Percentiles rank a stretch among this genome's conserved stretches.
Evolutionary conservation across 192 early-diverging fungal genomes (phyloP).

Genomic region (Dispira simplex): DNA sequence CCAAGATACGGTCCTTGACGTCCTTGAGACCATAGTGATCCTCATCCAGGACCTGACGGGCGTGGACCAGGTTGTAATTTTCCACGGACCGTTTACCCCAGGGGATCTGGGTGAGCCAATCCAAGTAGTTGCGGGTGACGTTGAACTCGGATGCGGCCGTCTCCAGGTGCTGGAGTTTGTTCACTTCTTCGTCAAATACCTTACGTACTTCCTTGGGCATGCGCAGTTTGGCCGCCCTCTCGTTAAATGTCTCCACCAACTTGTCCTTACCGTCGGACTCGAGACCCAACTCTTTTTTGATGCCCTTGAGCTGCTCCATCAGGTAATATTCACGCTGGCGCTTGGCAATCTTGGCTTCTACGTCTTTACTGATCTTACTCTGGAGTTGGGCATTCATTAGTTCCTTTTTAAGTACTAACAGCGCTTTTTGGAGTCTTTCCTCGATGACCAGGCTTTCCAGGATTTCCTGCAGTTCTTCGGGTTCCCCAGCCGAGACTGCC

Average conservation of each 20-base stretch:
- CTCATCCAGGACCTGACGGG: conserved; percentile 81
- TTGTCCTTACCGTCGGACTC: conserved; percentile 99
- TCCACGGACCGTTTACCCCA: conserved; percentile 86
- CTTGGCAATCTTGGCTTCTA: conserved; percentile 94
- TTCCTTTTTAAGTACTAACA: conserved; percentile 94
- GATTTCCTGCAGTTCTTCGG: conserved; percentile 81
- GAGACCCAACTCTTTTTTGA: conserved; percentile 97
- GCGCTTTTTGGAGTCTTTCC: conserved; percentile 81
- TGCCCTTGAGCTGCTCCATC: conserved; percentile 99
- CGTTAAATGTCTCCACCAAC: conserved; percentile 86
- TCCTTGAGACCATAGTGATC: conserved; percentile 99
- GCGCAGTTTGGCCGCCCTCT: conserved; percentile 58
- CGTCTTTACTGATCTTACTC: conserved; percentile 94
- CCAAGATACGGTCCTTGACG: conserved; percentile 97
- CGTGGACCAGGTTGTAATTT: conserved; percentile 85
- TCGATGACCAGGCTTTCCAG: conserved; percentile 78
- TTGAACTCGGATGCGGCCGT: conserved; percentile 95
- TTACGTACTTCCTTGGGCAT: conserved; percentile 88
- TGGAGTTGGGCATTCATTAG: conserved; percentile 94
- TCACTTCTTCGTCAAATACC: conserved; percentile 97
- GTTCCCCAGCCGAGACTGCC: conserved; percentile 86
- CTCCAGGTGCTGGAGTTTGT: conserved; percentile 84
- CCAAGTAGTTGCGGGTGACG: conserved; percentile 96
- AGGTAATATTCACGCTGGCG: conserved; percentile 97
- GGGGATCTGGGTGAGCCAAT: conserved; percentile 96